These are phyloP conservation scores for Penicillium manginii DNA, from an alignment of 495 filamentous ascomycete species.

Conservation along the genomic window DNA sequence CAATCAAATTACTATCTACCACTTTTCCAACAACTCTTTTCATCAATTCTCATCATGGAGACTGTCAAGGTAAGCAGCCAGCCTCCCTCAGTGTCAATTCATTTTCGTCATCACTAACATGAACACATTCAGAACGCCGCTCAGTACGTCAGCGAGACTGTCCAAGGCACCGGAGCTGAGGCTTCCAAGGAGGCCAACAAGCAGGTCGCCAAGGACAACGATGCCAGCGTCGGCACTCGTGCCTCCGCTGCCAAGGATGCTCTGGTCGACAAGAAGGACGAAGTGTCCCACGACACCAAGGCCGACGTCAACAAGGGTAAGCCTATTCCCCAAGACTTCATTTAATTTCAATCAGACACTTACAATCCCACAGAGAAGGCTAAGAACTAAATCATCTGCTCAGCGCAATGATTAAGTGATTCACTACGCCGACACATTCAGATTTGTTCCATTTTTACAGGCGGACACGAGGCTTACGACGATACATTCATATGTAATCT, in stretches of 20 bases:
- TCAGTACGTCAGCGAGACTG: constrained; percentile 27
- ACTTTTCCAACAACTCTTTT: not conserved
- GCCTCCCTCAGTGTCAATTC: too few species aligned
- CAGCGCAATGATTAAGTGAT: not conserved
- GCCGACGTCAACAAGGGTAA: constrained; percentile 31
- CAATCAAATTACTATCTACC: not conserved
- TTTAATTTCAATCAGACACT: not conserved
- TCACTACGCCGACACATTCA: too few species aligned
- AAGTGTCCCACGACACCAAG: constrained; percentile 22
- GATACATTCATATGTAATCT: not conserved
- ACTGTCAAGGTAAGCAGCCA: constrained; percentile 22
- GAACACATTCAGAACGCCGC: constrained; percentile 19
- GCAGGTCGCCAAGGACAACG: constrained; percentile 24
- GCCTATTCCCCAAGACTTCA: not conserved
- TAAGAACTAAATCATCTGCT: constrained; percentile 11
- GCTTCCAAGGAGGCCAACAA: constrained; percentile 31
- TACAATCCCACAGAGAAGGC: constrained; percentile 10
- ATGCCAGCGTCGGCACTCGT: constrained; percentile 21
- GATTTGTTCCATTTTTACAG: not conserved
- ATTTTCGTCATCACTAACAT: constrained; percentile 4
- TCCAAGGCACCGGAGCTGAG: constrained; percentile 23
- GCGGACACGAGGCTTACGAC: not conserved
- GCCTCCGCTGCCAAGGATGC: constrained; percentile 26
- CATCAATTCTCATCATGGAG: constrained; percentile 19
- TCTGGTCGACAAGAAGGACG: constrained; percentile 27